Evolutionary conservation across 2,329 filamentous ascomycete species (phyloP).

Genomic region (Ustulina deusta): DNA sequence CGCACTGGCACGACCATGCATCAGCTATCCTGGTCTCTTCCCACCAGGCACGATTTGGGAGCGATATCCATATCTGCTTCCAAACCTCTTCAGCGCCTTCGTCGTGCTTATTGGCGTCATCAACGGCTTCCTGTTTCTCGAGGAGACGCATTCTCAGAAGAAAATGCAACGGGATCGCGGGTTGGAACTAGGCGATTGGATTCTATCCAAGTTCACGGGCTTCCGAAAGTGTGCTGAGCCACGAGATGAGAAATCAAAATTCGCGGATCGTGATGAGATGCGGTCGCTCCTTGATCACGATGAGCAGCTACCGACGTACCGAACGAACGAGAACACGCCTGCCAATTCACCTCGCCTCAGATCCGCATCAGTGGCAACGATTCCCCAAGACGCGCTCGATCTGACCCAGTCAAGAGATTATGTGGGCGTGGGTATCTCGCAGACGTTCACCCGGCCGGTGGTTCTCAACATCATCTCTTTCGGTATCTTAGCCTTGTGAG

Average conservation of each 20-base stretch:
- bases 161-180: constrained; percentile 82
- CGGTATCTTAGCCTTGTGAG: constrained; percentile 94
- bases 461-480: constrained; percentile 89
- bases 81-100: constrained; percentile 68
- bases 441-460: constrained; percentile 86
- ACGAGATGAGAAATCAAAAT: constrained; percentile 54
- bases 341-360: constrained; percentile 55
- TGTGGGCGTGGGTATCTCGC: constrained; percentile 54
- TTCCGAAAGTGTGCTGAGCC: constrained; percentile 53
- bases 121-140: constrained; percentile 76
- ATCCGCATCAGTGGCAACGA: constrained; percentile 46
- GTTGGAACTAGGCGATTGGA: constrained; percentile 78
- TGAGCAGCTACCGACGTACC: constrained; percentile 76
- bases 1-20: constrained; percentile 85
- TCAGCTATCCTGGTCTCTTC: constrained; percentile 83
- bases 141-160: constrained; percentile 91
- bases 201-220: constrained; percentile 63
- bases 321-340: constrained; percentile 69
- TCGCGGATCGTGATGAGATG: constrained; percentile 63
- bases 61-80: constrained; percentile 82
- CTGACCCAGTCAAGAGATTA: constrained; percentile 48
- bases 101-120: constrained; percentile 74
- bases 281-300: constrained; percentile 71
- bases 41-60: constrained; percentile 81
- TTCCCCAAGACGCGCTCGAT: constrained; percentile 55